Conservation (phyloP, 164 flowering plant genomes). For the Stephania japonica region DNA sequence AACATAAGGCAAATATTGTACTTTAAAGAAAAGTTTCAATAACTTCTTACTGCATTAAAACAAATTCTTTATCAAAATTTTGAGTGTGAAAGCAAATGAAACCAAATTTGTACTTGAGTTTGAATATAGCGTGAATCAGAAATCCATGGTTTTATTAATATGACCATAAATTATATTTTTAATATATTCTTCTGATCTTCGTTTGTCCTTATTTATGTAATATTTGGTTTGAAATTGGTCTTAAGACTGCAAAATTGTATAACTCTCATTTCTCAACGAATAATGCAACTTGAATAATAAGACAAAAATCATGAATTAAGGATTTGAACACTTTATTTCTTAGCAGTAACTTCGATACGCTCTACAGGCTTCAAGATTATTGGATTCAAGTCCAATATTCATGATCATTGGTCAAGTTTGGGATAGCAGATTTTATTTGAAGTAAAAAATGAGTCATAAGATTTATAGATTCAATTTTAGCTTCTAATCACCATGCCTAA, state of each 20-base stretch:
- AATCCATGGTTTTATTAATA: neutral
- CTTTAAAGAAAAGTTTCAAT: too few species aligned
- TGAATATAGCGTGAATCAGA: neutral
- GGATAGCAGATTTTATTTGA: neutral
- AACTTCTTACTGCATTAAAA: neutral
- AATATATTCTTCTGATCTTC: neutral
- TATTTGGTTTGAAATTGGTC: neutral
- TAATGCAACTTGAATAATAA: neutral
- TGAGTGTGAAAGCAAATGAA: neutral
- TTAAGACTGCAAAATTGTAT: neutral
- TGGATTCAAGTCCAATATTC: neutral
- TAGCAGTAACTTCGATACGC: neutral
- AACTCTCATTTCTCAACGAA: neutral
- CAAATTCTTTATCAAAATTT: neutral
- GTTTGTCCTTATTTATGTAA: neutral
- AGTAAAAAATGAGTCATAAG: neutral
- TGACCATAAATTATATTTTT: neutral
- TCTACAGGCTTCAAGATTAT: neutral
- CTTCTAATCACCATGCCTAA: neutral
- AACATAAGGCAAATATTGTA: too few species aligned
- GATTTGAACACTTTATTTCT: neutral
- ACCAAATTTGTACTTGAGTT: neutral
- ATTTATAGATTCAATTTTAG: too few species aligned
- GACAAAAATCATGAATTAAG: neutral
- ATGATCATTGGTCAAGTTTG: neutral